A percentile compares a stretch with the other conserved stretches of the same genome.
Conservation (phyloP, 768 basidiomycete genomes). For the Tricholoma saponaceum region DNA sequence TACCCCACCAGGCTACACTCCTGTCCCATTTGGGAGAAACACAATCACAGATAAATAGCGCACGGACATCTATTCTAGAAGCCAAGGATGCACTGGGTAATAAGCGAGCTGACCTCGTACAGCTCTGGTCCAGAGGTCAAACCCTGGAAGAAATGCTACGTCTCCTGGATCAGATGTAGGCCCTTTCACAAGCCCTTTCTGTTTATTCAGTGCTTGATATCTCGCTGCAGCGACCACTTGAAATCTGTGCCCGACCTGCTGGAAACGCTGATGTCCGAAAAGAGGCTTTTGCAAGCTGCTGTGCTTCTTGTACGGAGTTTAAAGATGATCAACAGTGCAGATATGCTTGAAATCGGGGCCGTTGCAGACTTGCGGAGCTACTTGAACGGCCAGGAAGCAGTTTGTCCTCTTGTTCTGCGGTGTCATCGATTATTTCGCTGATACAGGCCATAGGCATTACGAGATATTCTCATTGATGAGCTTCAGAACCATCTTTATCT, state of each 20-base stretch:
- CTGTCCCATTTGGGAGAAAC: constrained; percentile 66
- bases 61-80: constrained; percentile 70
- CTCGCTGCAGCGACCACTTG: constrained; percentile 66
- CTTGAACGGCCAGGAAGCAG: constrained; percentile 81
- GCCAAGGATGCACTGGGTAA: constrained; percentile 75
- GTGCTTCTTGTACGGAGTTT: constrained; percentile 82
- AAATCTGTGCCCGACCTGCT: constrained; percentile 89
- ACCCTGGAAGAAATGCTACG: constrained; percentile 94
- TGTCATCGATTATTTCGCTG: neutral
- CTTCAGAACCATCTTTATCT: constrained; percentile 96
- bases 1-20: constrained; percentile 85
- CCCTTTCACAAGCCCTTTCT: constrained; percentile 1
- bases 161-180: constrained; percentile 92
- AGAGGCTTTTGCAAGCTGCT: constrained; percentile 85
- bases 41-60: constrained; percentile 69
- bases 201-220: constrained; percentile 13
- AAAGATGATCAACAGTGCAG: constrained; percentile 86
- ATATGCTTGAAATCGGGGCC: constrained; percentile 96
- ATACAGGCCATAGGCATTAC: constrained; percentile 56
- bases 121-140: constrained; percentile 85
- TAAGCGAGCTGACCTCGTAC: constrained; percentile 85
- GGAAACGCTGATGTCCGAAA: constrained; percentile 94
- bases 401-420: constrained; percentile 25
- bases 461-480: constrained; percentile 93
- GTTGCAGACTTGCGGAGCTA: constrained; percentile 85